phyloP scores from a whole-genome alignment of 2,329 filamentous ascomycete genomes.

The Colletotrichum ledebouriae region DNA sequence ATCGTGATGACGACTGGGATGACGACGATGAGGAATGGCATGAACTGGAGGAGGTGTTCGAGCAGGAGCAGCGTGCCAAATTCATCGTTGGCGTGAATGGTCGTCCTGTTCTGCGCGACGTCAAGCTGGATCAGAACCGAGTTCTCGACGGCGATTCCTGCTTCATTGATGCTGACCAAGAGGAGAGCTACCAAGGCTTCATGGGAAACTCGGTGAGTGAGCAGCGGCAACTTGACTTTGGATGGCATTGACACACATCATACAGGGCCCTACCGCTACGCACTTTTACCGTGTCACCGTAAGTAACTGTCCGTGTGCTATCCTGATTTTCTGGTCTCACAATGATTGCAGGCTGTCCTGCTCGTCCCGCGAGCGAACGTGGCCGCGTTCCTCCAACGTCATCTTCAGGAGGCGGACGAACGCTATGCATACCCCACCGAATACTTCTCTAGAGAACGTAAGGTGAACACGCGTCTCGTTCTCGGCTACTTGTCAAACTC shows the following conservation, averaged over 20 bases:
- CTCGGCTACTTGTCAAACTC: constrained; percentile 2
- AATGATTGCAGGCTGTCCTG: constrained; percentile 3
- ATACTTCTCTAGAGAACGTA: background rate
- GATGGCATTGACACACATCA: background rate
- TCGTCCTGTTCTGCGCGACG: constrained; percentile 36
- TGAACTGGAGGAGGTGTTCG: constrained; percentile 37
- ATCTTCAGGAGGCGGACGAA: background rate
- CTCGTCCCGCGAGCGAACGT: constrained; percentile 14
- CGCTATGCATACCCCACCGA: background rate
- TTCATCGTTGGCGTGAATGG: constrained; percentile 49
- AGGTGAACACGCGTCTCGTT: background rate
- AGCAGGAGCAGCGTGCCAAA: constrained; percentile 42
- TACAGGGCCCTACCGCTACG: constrained; percentile 43
- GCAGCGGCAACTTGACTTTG: no score
- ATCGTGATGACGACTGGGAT: constrained; percentile 28
- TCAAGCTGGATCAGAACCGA: constrained; percentile 43
- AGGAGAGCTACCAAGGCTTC: constrained; percentile 48
- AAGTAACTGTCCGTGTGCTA: background rate
- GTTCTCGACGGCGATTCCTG: constrained; percentile 45
- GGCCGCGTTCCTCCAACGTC: background rate
- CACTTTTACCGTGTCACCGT: constrained; percentile 45
- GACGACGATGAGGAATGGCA: constrained; percentile 39
- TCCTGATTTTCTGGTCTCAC: background rate
- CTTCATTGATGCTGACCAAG: constrained; percentile 42
- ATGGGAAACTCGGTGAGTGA: constrained; percentile 48